Conservation (phyloP, 2,329 filamentous ascomycete genomes). For the Trichoderma citrinoviride region DNA sequence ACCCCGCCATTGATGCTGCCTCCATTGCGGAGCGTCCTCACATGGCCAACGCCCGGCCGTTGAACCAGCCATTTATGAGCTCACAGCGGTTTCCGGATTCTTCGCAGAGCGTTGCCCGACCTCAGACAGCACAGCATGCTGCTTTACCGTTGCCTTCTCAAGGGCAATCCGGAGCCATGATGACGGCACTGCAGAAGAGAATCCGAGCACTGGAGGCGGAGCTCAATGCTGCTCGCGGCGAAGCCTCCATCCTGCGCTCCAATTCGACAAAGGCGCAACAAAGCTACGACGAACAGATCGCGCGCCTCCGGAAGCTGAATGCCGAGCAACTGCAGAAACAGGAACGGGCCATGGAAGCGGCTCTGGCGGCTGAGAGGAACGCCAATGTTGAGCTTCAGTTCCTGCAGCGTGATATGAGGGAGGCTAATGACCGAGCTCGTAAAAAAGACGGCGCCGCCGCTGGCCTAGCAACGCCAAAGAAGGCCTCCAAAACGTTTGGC, state of each 20-base stretch:
- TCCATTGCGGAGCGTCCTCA: constrained; percentile 26
- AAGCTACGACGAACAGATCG: constrained; percentile 62
- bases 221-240: constrained; percentile 63
- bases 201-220: constrained; percentile 54
- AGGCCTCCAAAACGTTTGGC: constrained; percentile 52
- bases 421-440: constrained; percentile 51
- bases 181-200: constrained; percentile 51
- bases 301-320: constrained; percentile 59
- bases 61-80: constrained; percentile 29
- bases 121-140: constrained; percentile 43
- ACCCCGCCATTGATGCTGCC: constrained; percentile 32
- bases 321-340: constrained; percentile 63
- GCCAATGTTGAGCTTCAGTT: constrained; percentile 70
- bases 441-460: constrained; percentile 42
- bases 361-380: constrained; percentile 62
- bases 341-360: constrained; percentile 61
- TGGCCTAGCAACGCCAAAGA: constrained; percentile 57
- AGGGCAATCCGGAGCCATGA: constrained; percentile 35
- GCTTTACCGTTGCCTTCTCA: constrained; percentile 34
- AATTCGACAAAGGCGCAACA: constrained; percentile 62
- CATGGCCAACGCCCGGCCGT: constrained; percentile 21
- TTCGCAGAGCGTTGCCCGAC: constrained; percentile 31
- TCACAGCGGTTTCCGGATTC: constrained; percentile 35
- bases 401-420: constrained; percentile 66
- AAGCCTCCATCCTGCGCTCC: constrained; percentile 71